phyloP scores from a whole-genome alignment of 2,329 filamentous ascomycete species.

The Cylindrodendrum hubeiense region DNA sequence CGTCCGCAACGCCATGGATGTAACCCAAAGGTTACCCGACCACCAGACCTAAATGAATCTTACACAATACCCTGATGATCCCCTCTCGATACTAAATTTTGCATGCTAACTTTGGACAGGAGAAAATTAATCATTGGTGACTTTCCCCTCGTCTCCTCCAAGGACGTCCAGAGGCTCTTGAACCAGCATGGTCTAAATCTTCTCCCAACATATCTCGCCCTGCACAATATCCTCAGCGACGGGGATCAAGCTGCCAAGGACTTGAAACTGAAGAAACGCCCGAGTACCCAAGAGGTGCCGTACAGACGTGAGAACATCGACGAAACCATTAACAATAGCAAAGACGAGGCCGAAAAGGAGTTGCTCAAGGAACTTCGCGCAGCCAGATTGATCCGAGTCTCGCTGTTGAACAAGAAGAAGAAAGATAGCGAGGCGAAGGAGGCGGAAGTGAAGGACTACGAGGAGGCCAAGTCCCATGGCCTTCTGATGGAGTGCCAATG shows the following conservation, averaged over 20 bases:
- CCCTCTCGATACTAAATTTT: no score
- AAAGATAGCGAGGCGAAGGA: slow-evolving; percentile 47
- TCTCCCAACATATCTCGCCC: slow-evolving; percentile 32
- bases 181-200: slow-evolving; percentile 25
- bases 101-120: slow-evolving; percentile 28
- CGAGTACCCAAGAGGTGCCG: neutral
- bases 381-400: slow-evolving; percentile 27
- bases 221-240: slow-evolving; percentile 21
- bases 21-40: neutral
- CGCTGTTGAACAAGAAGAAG: slow-evolving; percentile 39
- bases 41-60: neutral
- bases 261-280: slow-evolving; percentile 29
- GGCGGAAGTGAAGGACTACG: slow-evolving; percentile 55
- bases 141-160: slow-evolving; percentile 36
- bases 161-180: slow-evolving; percentile 26
- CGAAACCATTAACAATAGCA: slow-evolving; percentile 9
- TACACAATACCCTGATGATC: neutral
- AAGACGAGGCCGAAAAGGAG: slow-evolving; percentile 10
- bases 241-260: neutral
- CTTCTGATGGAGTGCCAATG: slow-evolving; percentile 77
- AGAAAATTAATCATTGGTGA: slow-evolving; percentile 37
- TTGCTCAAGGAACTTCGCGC: slow-evolving; percentile 38
- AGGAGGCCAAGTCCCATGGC: slow-evolving; percentile 59
- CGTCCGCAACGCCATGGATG: neutral
- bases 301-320: slow-evolving; percentile 27